These are phyloP conservation scores for Bigelowiella natans DNA, from an alignment of 78 protist genomes.

Conservation along the genomic window DNA sequence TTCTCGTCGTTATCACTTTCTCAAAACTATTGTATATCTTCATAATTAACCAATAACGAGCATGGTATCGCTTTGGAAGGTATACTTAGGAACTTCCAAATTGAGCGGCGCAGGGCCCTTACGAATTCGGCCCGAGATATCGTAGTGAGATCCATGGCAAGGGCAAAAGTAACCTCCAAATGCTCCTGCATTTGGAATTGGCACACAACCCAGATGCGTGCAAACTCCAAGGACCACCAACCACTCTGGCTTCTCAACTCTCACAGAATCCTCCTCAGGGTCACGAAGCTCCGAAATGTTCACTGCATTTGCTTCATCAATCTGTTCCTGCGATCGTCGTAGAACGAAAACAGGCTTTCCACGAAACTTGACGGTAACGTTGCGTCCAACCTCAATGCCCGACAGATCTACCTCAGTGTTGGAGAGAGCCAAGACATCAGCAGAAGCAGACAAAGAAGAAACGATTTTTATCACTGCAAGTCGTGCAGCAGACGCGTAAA, in stretches of 20 bases:
- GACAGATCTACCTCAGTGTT: not conserved
- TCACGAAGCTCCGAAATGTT: not conserved
- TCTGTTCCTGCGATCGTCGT: constrained; percentile 7
- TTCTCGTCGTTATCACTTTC: too few relatives aligned
- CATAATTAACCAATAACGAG: constrained; percentile 12
- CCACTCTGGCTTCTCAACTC: constrained; percentile 45
- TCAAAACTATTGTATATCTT: too few relatives aligned
- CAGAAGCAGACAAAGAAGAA: not conserved
- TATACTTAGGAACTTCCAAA: constrained; percentile 13
- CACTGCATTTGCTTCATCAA: not conserved
- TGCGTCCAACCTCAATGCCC: not conserved
- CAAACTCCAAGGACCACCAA: constrained; percentile 81
- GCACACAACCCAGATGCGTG: constrained; percentile 95
- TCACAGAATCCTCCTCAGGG: constrained; percentile 6
- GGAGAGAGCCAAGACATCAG: constrained; percentile 24
- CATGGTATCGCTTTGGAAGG: constrained; percentile 3
- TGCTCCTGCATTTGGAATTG: constrained; percentile 76
- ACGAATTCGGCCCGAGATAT: constrained; percentile 80
- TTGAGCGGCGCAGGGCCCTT: constrained; percentile 37
- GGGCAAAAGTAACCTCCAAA: constrained; percentile 92
- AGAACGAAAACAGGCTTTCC: constrained; percentile 36
- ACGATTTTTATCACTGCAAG: not conserved
- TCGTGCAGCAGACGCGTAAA: not conserved
- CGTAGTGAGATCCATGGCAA: constrained; percentile 97
- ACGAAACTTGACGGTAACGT: constrained; percentile 16